These are phyloP conservation scores for Peronospora farinosa DNA, from an alignment of 352 stramenopile genomes.

Conservation along the genomic window DNA sequence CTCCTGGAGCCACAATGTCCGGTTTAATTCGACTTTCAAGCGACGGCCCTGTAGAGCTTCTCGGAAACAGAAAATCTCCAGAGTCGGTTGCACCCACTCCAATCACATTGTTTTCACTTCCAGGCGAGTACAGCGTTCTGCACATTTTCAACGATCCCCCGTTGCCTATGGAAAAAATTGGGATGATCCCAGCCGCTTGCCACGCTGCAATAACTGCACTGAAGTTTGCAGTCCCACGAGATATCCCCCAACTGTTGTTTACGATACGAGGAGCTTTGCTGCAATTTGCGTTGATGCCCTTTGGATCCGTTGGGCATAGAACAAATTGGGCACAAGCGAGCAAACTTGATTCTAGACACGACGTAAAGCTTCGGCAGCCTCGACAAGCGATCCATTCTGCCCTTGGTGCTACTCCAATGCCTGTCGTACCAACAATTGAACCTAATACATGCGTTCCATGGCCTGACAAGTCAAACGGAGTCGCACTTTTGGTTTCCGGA, in stretches of 20 bases:
- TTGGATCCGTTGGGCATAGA: slow-evolving; percentile 39
- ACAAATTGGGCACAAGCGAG: slow-evolving; percentile 52
- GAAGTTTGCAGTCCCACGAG: slow-evolving; percentile 23
- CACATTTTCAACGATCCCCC: slow-evolving; percentile 22
- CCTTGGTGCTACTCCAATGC: slow-evolving; percentile 25
- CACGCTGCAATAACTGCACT: slow-evolving; percentile 32
- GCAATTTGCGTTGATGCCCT: slow-evolving; percentile 31
- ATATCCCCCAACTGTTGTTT: slow-evolving; percentile 46
- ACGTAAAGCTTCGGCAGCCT: slow-evolving; percentile 17
- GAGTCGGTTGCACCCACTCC: slow-evolving; percentile 30
- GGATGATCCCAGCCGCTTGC: slow-evolving; percentile 37
- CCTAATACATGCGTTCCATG: slow-evolving; percentile 30
- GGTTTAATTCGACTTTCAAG: slow-evolving; percentile 29
- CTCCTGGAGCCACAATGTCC: slow-evolving; percentile 35
- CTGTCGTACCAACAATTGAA: slow-evolving; percentile 15
- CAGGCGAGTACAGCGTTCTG: slow-evolving; percentile 26
- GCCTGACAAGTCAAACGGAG: slow-evolving; percentile 23
- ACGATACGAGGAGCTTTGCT: slow-evolving; percentile 40
- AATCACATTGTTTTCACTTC: slow-evolving; percentile 32
- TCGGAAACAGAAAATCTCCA: slow-evolving; percentile 21
- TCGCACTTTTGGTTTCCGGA: slow-evolving; percentile 20
- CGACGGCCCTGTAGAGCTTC: slow-evolving; percentile 35
- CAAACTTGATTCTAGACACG: slow-evolving; percentile 29
- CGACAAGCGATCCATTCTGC: slow-evolving; percentile 25
- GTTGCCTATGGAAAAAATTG: slow-evolving; percentile 41